A percentile compares a stretch with the other conserved stretches of the same genome.
These are phyloP conservation scores for Pelargonium cotyledonis DNA, from an alignment of 441 rosid genomes.

Conservation along the genomic window DNA sequence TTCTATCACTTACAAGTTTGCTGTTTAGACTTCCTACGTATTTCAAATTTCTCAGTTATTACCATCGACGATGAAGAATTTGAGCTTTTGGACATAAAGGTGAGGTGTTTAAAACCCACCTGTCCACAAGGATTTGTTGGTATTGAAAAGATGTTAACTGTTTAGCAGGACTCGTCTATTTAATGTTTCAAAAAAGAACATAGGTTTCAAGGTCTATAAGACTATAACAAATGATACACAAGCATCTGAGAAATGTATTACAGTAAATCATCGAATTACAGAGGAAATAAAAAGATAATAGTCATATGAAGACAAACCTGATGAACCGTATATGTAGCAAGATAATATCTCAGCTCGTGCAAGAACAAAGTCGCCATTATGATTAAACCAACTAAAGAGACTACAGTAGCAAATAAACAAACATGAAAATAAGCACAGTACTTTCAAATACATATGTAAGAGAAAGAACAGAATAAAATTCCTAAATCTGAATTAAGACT, in stretches of 20 bases:
- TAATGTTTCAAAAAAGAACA: too few species aligned
- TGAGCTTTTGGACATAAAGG: too few species aligned
- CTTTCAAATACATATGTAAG: background rate
- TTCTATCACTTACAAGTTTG: too few species aligned
- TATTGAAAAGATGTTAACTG: too few species aligned
- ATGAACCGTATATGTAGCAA: constrained; percentile 69
- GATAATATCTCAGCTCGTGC: constrained; percentile 82
- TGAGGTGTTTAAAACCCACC: too few species aligned
- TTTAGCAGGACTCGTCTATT: too few species aligned
- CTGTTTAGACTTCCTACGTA: too few species aligned
- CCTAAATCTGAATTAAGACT: background rate
- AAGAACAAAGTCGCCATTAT: constrained; percentile 83
- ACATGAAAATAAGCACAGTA: background rate
- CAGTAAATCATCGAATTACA: background rate
- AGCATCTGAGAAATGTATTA: background rate
- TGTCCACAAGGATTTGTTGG: too few species aligned
- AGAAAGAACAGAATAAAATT: background rate
- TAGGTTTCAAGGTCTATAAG: too few species aligned
- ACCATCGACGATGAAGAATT: too few species aligned
- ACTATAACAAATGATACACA: background rate
- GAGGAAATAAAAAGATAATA: background rate
- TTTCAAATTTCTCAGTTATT: too few species aligned
- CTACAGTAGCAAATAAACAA: constrained; percentile 29
- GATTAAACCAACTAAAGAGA: constrained; percentile 68
- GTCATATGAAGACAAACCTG: constrained; percentile 46